Evolutionary conservation across 176 grass and related monocot species (phyloP).

Genomic region (Musa troglodytarum): DNA sequence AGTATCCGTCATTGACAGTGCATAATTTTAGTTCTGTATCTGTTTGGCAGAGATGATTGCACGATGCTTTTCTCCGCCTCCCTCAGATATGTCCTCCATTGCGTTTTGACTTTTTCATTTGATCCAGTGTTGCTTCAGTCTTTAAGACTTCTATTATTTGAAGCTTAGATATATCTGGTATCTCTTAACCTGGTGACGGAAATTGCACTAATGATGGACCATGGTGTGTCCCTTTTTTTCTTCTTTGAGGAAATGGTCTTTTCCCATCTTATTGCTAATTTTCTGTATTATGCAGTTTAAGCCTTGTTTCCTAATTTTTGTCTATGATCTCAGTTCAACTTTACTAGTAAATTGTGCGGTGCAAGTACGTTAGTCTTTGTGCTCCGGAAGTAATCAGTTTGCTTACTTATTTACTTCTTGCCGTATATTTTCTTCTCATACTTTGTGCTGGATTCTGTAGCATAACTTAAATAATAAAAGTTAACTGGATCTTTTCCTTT

Average conservation of each 20-base stretch:
- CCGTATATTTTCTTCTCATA: neutral
- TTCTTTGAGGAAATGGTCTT: too few species aligned
- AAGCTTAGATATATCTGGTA: neutral
- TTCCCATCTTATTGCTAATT: too few species aligned
- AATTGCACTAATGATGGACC: neutral
- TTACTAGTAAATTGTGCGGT: too few species aligned
- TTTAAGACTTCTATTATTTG: too few species aligned
- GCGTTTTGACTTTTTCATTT: neutral
- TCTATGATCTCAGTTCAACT: too few species aligned
- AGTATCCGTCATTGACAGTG: neutral
- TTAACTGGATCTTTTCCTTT: slow-evolving; percentile 6
- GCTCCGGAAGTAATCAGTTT: neutral
- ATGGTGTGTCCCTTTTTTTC: too few species aligned
- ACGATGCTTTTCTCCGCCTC: neutral
- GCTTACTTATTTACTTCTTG: neutral
- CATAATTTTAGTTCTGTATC: neutral
- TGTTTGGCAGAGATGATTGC: neutral
- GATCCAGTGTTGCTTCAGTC: neutral
- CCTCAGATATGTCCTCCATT: too few species aligned
- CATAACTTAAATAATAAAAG: neutral
- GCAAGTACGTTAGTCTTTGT: neutral
- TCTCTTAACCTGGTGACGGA: neutral
- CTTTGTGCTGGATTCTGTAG: slow-evolving; percentile 15
- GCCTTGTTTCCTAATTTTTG: too few species aligned
- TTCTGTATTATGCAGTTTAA: too few species aligned